These are phyloP conservation scores for Rhazya stricta DNA, from an alignment of 257 asterid species.

Conservation along the genomic window DNA sequence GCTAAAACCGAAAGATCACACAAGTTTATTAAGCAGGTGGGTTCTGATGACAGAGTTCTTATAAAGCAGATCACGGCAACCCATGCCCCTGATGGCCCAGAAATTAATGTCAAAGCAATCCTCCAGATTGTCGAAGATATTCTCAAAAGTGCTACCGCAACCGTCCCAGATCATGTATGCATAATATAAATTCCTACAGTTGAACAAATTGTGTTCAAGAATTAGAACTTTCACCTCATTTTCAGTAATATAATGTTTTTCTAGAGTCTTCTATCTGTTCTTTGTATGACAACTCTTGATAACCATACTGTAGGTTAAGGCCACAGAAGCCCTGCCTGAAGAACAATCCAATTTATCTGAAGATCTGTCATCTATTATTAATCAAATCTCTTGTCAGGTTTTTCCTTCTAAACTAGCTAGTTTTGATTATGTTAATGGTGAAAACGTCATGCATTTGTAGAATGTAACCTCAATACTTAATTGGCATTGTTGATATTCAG, in stretches of 20 bases:
- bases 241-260: too few species aligned
- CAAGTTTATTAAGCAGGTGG: background rate
- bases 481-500: constrained; percentile 22
- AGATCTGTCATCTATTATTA: background rate
- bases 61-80: constrained; percentile 8
- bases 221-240: too few species aligned
- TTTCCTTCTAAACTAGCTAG: background rate
- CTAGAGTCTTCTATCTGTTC: background rate
- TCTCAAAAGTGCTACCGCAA: background rate
- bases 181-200: background rate
- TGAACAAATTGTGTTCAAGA: background rate
- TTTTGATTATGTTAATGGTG: too few species aligned
- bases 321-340: background rate
- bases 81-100: constrained; percentile 14
- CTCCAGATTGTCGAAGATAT: constrained; percentile 12
- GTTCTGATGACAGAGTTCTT: constrained; percentile 6
- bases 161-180: background rate
- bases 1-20: background rate
- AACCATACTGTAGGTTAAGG: background rate
- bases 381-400: constrained; percentile 8
- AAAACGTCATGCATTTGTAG: too few species aligned
- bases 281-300: too few species aligned
- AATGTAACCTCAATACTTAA: too few species aligned
- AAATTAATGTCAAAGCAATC: constrained; percentile 3
- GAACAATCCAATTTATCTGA: background rate